These are phyloP conservation scores for Zoysia japonica DNA, from an alignment of 176 grass and related monocot species.

Conservation along the genomic window DNA sequence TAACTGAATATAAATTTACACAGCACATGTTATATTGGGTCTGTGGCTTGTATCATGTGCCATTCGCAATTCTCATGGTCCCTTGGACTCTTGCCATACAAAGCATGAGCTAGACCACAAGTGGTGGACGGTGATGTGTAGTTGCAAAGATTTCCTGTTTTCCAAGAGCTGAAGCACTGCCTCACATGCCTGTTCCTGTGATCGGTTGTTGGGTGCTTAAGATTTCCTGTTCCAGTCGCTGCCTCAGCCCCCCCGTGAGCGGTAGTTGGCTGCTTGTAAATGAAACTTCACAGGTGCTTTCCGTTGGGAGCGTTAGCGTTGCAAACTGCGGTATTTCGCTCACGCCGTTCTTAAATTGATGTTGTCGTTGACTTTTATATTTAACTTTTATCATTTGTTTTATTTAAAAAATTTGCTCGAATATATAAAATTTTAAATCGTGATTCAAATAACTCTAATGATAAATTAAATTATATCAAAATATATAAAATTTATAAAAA, in stretches of 20 bases:
- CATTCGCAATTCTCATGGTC: background rate
- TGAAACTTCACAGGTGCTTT: conserved; percentile 13
- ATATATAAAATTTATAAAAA: too few species aligned
- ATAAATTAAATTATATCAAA: too few species aligned
- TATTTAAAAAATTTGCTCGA: too few species aligned
- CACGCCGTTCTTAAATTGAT: too few species aligned
- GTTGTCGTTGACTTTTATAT: too few species aligned
- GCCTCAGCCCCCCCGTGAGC: too few species aligned
- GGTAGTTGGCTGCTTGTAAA: conserved; percentile 20
- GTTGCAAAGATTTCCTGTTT: conserved; percentile 6
- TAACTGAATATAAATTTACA: conserved; percentile 2
- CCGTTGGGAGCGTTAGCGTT: background rate
- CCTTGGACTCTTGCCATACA: background rate
- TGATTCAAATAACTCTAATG: too few species aligned
- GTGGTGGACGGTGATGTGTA: conserved; percentile 14
- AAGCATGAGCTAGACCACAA: conserved; percentile 5
- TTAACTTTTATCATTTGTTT: too few species aligned
- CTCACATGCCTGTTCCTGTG: background rate
- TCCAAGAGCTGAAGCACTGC: background rate
- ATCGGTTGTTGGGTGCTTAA: conserved; percentile 8
- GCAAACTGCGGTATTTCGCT: background rate
- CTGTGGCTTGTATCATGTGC: background rate
- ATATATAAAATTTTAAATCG: too few species aligned
- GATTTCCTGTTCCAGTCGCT: too few species aligned
- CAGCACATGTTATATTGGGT: conserved; percentile 22